Evolutionary conservation across 2,329 filamentous ascomycete genomes (phyloP), one percentile per base, ranked within the genome.

Genomic region (Drechslera avenae): DNA sequence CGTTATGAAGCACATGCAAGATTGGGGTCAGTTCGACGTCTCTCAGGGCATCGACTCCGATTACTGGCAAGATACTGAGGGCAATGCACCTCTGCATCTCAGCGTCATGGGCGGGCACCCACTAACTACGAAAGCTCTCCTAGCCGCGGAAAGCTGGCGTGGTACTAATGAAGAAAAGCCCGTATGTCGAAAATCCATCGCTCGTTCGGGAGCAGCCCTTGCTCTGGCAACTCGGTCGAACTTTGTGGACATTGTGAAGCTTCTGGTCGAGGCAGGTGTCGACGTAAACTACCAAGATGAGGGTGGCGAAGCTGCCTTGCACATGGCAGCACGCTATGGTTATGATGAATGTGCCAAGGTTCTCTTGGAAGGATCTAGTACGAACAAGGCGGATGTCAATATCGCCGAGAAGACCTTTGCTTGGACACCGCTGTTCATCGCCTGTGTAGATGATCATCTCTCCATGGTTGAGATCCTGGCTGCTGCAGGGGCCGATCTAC

Each of bases 371-470:
- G 90, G 89, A 2, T 87, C 84, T 0, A 75, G 80, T 5, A 79
- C 83, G 35, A 89, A 94, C 61, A 90, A 87, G 66, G 86, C 87
- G 0, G 78, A 97, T 55, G 77, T 91, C 0, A 88, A 96, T 63
- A 76, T 95, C 30, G 76, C 83, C 0, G 94, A 99, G 68, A 89
- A 88, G 46, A 88, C 88, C 0, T 97, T 95, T 68, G 86, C 88
- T 3, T 99, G 94, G 93, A 97, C 94, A 1, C 90, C 94, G n/a
- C 79, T 99, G 10, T 94, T 96, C 67, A 88, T 96, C 57, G 90
- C 93, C 8, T 90, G 89, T 46, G 93, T 97, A 2, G 92, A 99
- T 66, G 93, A 93, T 0, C 88, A 91, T 58, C 73, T 91, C 9
- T 75, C 81, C 0, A 84, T 96, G 33, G 89, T 89, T 0, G 82